These are phyloP conservation scores for Xenosphaeropsis pyriputrescens DNA, from an alignment of 2,329 filamentous ascomycete genomes.

Conservation along the genomic window DNA sequence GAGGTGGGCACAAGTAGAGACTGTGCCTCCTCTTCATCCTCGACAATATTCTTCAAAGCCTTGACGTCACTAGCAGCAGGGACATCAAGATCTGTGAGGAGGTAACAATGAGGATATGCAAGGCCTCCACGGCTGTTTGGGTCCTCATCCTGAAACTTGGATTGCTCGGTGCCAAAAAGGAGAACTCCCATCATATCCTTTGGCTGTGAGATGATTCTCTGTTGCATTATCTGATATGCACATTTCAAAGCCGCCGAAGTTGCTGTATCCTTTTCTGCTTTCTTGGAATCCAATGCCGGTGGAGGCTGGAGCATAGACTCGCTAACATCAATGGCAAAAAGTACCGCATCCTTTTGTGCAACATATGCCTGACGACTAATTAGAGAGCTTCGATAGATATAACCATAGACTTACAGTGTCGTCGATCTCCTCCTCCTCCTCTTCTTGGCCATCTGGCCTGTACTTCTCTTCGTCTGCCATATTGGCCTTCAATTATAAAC, in stretches of 20 bases:
- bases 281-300: constrained; percentile 51
- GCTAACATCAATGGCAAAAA: constrained; percentile 90
- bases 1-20: constrained; percentile 55
- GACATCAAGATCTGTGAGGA: constrained; percentile 76
- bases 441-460: constrained; percentile 33
- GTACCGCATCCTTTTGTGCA: constrained; percentile 89
- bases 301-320: constrained; percentile 68
- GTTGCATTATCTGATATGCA: constrained; percentile 90
- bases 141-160: constrained; percentile 59
- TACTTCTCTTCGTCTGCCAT: constrained; percentile 11
- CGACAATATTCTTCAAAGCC: constrained; percentile 56
- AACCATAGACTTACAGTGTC: constrained; percentile 33
- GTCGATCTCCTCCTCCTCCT: constrained; percentile 53
- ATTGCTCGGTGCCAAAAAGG: constrained; percentile 78
- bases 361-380: constrained; percentile 56
- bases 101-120: constrained; percentile 81
- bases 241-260: constrained; percentile 80
- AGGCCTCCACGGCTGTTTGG: constrained; percentile 38
- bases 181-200: constrained; percentile 95
- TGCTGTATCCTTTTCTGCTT: constrained; percentile 64
- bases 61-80: constrained; percentile 82
- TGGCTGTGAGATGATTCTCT: constrained; percentile 93
- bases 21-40: constrained; percentile 60
- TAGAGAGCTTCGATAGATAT: neutral
- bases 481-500: neutral